Conservation (phyloP, 2,329 filamentous ascomycete species). For the Penicillium sp. region DNA sequence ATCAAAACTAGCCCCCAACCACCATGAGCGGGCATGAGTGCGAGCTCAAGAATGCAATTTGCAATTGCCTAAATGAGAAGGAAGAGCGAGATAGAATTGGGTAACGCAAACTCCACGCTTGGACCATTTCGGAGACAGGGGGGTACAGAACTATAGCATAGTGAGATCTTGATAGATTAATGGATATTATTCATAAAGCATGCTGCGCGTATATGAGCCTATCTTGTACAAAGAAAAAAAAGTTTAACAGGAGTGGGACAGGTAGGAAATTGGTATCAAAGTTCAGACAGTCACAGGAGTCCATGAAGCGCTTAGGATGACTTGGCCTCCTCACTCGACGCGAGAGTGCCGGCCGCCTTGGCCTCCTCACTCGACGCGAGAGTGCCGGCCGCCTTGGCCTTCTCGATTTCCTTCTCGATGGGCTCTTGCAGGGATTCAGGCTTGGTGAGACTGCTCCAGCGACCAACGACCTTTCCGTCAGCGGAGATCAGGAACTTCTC, state of each 20-base stretch:
- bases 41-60: too few species aligned
- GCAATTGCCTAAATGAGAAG: too few species aligned
- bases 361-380: constrained; percentile 49
- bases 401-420: constrained; percentile 75
- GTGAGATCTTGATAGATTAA: too few species aligned
- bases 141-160: too few species aligned
- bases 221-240: not conserved
- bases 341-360: constrained; percentile 42
- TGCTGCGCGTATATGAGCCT: not conserved
- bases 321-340: constrained; percentile 31
- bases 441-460: constrained; percentile 89
- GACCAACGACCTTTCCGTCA: constrained; percentile 81
- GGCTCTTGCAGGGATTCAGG: constrained; percentile 77
- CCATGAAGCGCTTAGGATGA: constrained; percentile 18
- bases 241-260: constrained; percentile 13
- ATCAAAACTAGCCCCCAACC: too few species aligned
- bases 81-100: too few species aligned
- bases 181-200: not conserved
- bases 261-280: constrained; percentile 1
- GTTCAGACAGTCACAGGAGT: not conserved
- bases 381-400: constrained; percentile 49
- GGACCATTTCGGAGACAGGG: too few species aligned
- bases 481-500: constrained; percentile 93
- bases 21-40: too few species aligned
- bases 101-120: too few species aligned